A percentile compares a stretch with the other conserved stretches of the same genome.
These are phyloP conservation scores for Houttuynia cordata DNA, from an alignment of 164 flowering plant genomes.

Conservation along the genomic window DNA sequence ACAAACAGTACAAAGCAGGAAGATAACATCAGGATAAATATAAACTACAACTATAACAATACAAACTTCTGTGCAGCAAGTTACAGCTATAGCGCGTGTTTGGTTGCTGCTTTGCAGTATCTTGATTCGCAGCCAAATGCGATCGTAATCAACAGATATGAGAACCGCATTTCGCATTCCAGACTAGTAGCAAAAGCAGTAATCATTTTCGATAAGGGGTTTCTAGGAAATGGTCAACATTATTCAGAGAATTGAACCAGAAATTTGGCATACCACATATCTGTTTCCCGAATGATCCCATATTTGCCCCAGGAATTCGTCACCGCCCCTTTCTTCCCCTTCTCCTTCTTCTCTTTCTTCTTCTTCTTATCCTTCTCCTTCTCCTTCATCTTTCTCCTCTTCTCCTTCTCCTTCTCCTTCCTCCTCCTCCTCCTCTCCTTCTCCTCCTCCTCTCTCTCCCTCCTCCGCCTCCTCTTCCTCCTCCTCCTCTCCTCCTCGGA, in stretches of 20 bases:
- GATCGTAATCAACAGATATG: no score
- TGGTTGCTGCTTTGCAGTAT: no score
- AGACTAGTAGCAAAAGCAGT: no score
- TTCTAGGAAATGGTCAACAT: no score
- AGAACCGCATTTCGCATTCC: no score
- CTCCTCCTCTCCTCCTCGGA: constrained; percentile 8
- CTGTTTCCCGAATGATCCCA: constrained; percentile 76
- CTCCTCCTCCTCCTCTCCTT: constrained; percentile 20
- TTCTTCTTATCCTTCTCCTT: constrained; percentile 12
- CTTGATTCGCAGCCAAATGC: no score
- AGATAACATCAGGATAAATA: no score
- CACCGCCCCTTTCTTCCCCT: constrained; percentile 64
- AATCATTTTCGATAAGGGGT: no score
- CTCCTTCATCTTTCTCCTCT: constrained; percentile 13
- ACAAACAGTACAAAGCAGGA: no score
- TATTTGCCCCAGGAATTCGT: constrained; percentile 90
- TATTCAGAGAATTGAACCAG: background rate
- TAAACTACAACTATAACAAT: no score
- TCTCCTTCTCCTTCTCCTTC: constrained; percentile 11
- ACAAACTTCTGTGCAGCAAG: no score
- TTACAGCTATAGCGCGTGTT: no score
- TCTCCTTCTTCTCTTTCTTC: constrained; percentile 30
- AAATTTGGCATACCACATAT: constrained; percentile 62
- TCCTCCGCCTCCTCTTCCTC: constrained; percentile 11
- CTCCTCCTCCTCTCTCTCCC: constrained; percentile 16